A percentile compares a stretch with the other conserved stretches of the same genome.
These are phyloP conservation scores for Elsinoe perseae DNA, from an alignment of 2,329 filamentous ascomycete species.

Conservation along the genomic window DNA sequence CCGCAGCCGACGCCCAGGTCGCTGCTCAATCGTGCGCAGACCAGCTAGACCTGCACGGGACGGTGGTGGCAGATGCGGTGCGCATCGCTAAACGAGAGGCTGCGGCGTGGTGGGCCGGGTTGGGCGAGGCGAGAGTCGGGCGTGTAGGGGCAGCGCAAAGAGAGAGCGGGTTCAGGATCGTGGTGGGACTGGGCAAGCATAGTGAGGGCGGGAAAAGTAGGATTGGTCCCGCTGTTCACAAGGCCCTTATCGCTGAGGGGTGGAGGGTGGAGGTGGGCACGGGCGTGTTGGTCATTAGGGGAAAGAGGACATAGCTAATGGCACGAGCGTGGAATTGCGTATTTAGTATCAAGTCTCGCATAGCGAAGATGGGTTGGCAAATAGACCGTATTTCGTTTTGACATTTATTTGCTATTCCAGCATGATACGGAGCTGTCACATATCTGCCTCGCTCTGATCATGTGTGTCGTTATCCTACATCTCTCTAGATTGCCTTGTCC, in stretches of 20 bases:
- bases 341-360: neutral
- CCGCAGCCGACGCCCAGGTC: slow-evolving; percentile 63
- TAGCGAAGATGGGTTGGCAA: neutral
- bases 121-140: slow-evolving; percentile 57
- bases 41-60: slow-evolving; percentile 72
- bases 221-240: slow-evolving; percentile 71
- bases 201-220: slow-evolving; percentile 67
- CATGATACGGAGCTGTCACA: neutral
- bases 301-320: slow-evolving; percentile 34
- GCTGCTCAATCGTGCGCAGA: slow-evolving; percentile 52
- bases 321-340: neutral
- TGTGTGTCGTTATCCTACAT: too few species aligned
- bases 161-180: slow-evolving; percentile 57
- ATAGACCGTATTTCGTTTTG: neutral
- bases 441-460: neutral
- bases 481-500: slow-evolving; percentile 29
- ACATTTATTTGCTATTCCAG: too few species aligned
- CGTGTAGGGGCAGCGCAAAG: slow-evolving; percentile 38
- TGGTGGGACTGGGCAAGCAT: slow-evolving; percentile 76
- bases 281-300: slow-evolving; percentile 63
- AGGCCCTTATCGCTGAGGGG: slow-evolving; percentile 65
- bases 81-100: slow-evolving; percentile 65
- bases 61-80: slow-evolving; percentile 71
- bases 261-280: slow-evolving; percentile 72
- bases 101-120: slow-evolving; percentile 64